These are phyloP conservation scores for Phoma herbarum DNA, from an alignment of 2,329 filamentous ascomycete species.

Conservation along the genomic window DNA sequence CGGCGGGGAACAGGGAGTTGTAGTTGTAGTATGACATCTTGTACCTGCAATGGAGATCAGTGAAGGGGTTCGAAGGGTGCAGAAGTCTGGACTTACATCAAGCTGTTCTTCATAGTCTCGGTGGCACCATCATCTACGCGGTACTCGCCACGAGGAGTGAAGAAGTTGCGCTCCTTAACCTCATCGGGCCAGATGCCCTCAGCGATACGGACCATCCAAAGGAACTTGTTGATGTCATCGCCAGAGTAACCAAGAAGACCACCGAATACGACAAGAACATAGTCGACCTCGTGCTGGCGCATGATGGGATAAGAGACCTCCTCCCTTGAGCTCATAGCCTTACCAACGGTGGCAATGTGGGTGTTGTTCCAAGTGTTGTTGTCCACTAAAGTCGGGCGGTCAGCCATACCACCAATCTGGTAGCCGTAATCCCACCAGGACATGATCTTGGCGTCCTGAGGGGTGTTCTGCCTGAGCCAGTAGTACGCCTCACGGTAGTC, in stretches of 20 bases:
- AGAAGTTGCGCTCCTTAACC: slow-evolving; percentile 96
- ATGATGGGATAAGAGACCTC: slow-evolving; percentile 99
- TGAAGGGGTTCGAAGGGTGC: slow-evolving; percentile 25
- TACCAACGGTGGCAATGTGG: slow-evolving; percentile 97
- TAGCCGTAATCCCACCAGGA: slow-evolving; percentile 99
- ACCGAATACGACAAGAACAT: slow-evolving; percentile 96
- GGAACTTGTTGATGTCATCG: slow-evolving; percentile 99
- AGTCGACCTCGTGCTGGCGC: slow-evolving; percentile 98
- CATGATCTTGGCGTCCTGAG: slow-evolving; percentile 96
- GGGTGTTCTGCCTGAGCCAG: slow-evolving; percentile 97
- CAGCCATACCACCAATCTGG: slow-evolving; percentile 99
- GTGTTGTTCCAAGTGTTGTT: slow-evolving; percentile 99
- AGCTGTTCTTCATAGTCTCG: slow-evolving; percentile 97
- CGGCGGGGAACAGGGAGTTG: slow-evolving; percentile 86
- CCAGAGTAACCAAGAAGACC: slow-evolving; percentile 96
- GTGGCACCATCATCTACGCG: slow-evolving; percentile 92
- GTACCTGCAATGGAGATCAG: slow-evolving; percentile 71
- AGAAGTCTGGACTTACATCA: slow-evolving; percentile 75
- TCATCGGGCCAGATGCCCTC: slow-evolving; percentile 99
- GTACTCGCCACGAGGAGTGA: slow-evolving; percentile 93
- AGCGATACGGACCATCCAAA: slow-evolving; percentile 99
- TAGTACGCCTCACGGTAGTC: slow-evolving; percentile 99
- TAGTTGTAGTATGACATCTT: slow-evolving; percentile 99
- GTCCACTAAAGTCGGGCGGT: slow-evolving; percentile 94
- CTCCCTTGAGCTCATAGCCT: slow-evolving; percentile 97